Conservation (phyloP, 208 protist species). For the Entamoeba invadens region DNA sequence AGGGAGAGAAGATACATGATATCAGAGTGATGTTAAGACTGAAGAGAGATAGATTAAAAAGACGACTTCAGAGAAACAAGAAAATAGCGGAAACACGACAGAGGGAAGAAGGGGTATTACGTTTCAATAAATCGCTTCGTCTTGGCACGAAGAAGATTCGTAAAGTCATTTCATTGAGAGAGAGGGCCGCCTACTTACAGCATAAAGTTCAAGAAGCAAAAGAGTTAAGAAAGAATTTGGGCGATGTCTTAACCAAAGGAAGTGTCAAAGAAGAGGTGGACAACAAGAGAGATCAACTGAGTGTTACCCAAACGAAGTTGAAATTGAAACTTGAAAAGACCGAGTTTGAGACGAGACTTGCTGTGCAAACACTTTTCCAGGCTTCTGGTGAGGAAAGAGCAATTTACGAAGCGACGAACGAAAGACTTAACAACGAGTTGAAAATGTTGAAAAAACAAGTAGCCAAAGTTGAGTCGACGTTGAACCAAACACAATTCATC, state of each 20-base stretch:
- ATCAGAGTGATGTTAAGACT: neutral
- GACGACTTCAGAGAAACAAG: neutral
- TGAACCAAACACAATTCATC: neutral
- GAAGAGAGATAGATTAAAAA: neutral
- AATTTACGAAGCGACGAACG: neutral
- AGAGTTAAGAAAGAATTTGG: neutral
- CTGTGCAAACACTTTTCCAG: neutral
- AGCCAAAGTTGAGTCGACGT: neutral
- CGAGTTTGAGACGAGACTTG: neutral
- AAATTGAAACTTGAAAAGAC: neutral
- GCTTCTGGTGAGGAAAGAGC: neutral
- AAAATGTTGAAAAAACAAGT: neutral
- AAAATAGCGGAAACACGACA: neutral
- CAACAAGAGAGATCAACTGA: neutral
- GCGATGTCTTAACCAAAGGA: neutral
- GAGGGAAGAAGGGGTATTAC: neutral
- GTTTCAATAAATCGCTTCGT: neutral
- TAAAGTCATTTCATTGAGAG: neutral
- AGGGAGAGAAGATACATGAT: neutral
- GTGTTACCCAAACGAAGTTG: neutral
- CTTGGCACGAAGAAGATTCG: neutral
- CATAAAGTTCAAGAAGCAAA: neutral
- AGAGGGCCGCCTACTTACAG: neutral
- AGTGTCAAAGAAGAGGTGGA: neutral
- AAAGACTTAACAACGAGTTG: neutral